Evolutionary conservation across 75 land plant genomes (phyloP), one percentile per base, ranked within the genome.

Genomic region (Azolla pinnata): DNA sequence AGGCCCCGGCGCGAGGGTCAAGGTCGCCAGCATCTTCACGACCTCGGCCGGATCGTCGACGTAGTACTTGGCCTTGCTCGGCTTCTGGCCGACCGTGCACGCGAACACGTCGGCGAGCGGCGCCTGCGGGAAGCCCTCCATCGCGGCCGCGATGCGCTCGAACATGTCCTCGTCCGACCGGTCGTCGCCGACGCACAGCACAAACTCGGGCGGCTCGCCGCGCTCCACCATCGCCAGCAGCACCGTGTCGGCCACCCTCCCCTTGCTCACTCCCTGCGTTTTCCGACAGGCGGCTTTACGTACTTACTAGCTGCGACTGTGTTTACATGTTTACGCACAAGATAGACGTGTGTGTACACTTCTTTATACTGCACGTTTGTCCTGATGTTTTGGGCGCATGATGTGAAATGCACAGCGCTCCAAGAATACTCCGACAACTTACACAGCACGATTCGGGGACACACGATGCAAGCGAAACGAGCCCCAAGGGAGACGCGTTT

Each of bases 111-210:
- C 59, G 2, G 65, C 64, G 1, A 28, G 40, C 30, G 75, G 24
- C 19, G 74, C 52, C 20, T 62, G 56, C 0, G 44, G 57, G 16
- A 18, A 18, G 18, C 47, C 26, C 18, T 48, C 57, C 16, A 44
- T 65, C 1, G 68, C 56, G 12, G 64, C 58, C 26, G 28, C 35
- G 16, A 65, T 65, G 33, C 64, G 59, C 42, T 76, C 75, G 59
- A 76, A 76, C 79, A 76, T 76, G 62, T 76, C 79, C 49, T 76
- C 79, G 53, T 76, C 79, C 9, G 79, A 77, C 34, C 79, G 54
- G 34, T 78, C 80, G 47, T 78, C 77, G 19, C 80, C 80, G 28
- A 78, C 66, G 55, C 80, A 78, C 46, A 78, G 32, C 18, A 78
- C 76, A 53, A 78, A 78, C 38, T 78, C 80, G 19, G 70, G 60